Base-by-base conservation (phyloP, 495 filamentous ascomycete species). In the Cercophora sp. region DNA sequence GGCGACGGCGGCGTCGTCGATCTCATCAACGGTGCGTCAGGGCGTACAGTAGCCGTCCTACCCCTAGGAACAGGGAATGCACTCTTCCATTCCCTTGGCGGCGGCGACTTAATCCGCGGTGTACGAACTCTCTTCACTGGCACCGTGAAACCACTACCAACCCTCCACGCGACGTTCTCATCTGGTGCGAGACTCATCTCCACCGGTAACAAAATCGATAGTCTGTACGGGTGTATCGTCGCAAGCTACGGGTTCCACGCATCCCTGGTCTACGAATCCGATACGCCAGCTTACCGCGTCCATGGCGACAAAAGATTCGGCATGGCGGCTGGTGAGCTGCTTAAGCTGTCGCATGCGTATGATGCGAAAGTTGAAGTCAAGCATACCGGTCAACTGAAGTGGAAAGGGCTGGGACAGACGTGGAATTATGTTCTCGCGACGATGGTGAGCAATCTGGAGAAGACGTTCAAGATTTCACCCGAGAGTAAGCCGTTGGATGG, bases 41-140 rank as follows among this genome's bases (percentile, higher is more conserved):
- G 11, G 0, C 87, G 88, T 0, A 74, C 71, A 2, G 70, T 96
- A 52, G 75, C 74, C 6, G 62, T 93, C 22, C 67, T 96, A 4
- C 85, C 89, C 1, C 76, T 91, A 15, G 92, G 92, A 2, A 96
- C 92, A 2, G 92, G 87, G 20, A 97, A 96, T 68, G 92, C 91
- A 2, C 79, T 96, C 54, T 88, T 89, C 31, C 79, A 83, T 61
- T 94, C 89, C 2, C 52, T 75, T 5, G 48, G 37, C 6, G 57
- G 68, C 2, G 63, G 67, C 19, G 54, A 63, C 37, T 60, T 76
- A 19, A 74, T 79, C 13, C 62, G 75, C 56, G 74, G 73, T 19
- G 71, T 89, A 0, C 71, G 77, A 15, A 79, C 77, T 10, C 71
- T 89, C n/a, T 65, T 91, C 46, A 63, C 71, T 5, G 82, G 82